Evolutionary conservation across 768 basidiomycete genomes (phyloP).

Genomic region (Termitomyces sp.): DNA sequence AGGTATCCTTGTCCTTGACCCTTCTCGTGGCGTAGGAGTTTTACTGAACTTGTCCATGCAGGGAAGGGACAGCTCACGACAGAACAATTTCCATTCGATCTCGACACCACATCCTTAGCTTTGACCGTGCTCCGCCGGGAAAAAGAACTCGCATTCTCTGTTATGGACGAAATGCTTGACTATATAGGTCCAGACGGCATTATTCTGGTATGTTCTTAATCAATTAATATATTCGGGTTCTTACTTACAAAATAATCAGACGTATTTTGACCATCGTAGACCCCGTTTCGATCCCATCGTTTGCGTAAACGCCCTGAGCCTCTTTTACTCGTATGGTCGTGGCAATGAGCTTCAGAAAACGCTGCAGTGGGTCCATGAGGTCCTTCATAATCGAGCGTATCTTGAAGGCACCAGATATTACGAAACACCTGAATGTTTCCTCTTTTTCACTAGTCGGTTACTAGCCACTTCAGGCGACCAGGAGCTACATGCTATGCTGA

Average conservation of each 20-base stretch:
- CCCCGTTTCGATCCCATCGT: conserved; percentile 54
- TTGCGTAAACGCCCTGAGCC: conserved; percentile 44
- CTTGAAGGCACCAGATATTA: conserved; percentile 55
- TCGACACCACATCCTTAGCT: conserved; percentile 57
- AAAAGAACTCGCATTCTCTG: conserved; percentile 29
- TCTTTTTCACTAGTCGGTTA: conserved; percentile 48
- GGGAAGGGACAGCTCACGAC: conserved; percentile 42
- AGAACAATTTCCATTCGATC: conserved; percentile 47
- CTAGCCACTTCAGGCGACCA: conserved; percentile 30
- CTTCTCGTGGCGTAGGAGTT: not conserved
- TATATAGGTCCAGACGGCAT: conserved; percentile 50
- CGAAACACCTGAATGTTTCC: conserved; percentile 46
- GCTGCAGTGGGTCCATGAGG: conserved; percentile 45
- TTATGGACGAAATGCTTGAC: conserved; percentile 58
- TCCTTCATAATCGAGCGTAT: conserved; percentile 51
- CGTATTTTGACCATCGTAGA: conserved; percentile 48
- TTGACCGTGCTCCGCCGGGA: conserved; percentile 37
- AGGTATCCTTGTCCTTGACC: conserved; percentile 21
- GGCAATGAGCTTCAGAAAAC: conserved; percentile 41
- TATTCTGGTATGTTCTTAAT: conserved; percentile 31
- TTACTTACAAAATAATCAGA: conserved; percentile 25
- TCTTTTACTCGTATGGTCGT: conserved; percentile 49
- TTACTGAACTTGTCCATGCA: conserved; percentile 11
- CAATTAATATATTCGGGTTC: not conserved
- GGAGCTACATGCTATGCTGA: conserved; percentile 33